Base-by-base conservation (phyloP, 2,329 filamentous ascomycete genomes). In the Pestalotiopsis fici region DNA sequence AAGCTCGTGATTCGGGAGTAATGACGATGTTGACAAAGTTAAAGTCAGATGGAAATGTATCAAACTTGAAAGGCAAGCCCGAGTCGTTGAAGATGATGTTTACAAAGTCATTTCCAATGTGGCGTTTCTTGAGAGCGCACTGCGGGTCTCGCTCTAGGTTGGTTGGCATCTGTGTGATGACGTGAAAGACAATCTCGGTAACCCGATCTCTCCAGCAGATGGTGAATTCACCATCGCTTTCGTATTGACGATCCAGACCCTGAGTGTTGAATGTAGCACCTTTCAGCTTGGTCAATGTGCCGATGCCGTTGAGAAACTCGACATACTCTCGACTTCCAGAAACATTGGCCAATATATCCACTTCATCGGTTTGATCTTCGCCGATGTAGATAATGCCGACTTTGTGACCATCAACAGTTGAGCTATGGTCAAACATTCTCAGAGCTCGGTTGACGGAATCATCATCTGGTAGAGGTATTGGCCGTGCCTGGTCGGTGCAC, bases 61-160 rank as follows among this genome's bases (percentile, higher is more conserved):
- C 89, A 77, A 97, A 97, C 65, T 88, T 87, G 82, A 97, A 98
- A 0, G 93, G 91, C 60, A 91, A 79, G n/a, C 96, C 95, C 2
- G 95, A 98, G 75, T 97, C 94, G 78, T 99, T 99, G 86, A 97
- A 99, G 67, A 99, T 91, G 73, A 99, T 97, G 77, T 97, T 98
- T 76, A 99, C 96, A 78, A 93, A 97, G 79, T 98, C 96, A 76
- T 99, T 99, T 67, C 96, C 96, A 69, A 98, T 96, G 76, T 98
- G 97, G 2, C 90, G 87, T 80, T 99, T 99, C 83, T 99, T 99
- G 78, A 89, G 87, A 69, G 91, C 90, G 75, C 91, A 94, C 69
- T 89, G 86, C 11, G 91, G 88, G 73, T 97, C 94, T 35, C 88
- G 86, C 65, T 94, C 89, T 15, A 91, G 83, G 75, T 97, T 88